Evolutionary conservation across 306 rosid genomes (phyloP).

Genomic region (Corylus heterophylla): DNA sequence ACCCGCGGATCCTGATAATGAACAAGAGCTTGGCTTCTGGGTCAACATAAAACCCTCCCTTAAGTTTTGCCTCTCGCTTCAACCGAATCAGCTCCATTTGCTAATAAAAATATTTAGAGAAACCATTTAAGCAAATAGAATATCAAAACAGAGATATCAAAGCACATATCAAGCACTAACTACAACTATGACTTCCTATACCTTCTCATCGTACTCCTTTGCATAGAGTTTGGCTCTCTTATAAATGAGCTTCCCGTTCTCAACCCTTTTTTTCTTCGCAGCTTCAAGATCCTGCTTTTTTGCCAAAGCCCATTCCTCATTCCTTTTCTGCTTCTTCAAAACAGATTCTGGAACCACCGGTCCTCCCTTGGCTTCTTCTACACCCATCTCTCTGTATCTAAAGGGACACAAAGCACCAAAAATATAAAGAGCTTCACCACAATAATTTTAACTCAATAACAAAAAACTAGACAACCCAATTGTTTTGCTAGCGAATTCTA

Average conservation of each 20-base stretch:
- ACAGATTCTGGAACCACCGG: conserved; percentile 63
- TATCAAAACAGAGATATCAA: not conserved
- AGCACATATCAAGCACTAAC: not conserved
- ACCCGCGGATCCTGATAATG: conserved; percentile 82
- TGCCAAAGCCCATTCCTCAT: conserved; percentile 63
- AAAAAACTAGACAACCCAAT: not conserved
- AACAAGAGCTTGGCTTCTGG: conserved; percentile 82
- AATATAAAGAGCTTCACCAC: not conserved
- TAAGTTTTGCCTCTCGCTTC: conserved; percentile 86
- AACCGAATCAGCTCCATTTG: conserved; percentile 63
- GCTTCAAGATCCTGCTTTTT: conserved; percentile 43
- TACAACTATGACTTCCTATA: not conserved
- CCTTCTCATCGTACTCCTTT: conserved; percentile 63
- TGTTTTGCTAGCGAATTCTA: not conserved
- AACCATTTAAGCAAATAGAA: not conserved
- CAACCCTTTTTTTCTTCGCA: conserved; percentile 40
- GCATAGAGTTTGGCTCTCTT: conserved; percentile 61
- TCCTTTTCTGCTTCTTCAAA: conserved; percentile 66
- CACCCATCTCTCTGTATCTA: conserved; percentile 43
- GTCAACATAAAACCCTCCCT: conserved; percentile 76
- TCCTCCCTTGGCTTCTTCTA: conserved; percentile 45
- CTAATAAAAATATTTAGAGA: conserved; percentile 20
- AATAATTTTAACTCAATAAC: not conserved
- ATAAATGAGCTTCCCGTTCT: conserved; percentile 59
- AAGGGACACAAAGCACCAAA: not conserved